Evolutionary conservation across 768 basidiomycete species (phyloP).

Genomic region (Lactarius evosmus): DNA sequence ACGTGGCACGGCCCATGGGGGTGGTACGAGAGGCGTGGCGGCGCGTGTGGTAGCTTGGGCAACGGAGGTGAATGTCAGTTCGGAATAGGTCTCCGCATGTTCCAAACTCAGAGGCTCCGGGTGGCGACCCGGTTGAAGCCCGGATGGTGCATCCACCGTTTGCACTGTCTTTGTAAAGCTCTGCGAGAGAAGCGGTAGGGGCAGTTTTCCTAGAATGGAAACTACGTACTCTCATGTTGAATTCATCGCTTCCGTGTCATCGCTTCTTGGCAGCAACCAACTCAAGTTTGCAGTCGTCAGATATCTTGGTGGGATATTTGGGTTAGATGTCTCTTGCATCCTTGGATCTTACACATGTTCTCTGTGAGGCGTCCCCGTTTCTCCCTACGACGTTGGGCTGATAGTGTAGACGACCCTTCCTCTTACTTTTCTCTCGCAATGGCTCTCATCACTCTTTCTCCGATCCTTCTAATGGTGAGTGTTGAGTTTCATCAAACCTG

Average conservation of each 20-base stretch:
- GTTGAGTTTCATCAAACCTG: background rate
- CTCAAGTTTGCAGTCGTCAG: background rate
- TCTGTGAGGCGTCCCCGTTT: slow-evolving; percentile 28
- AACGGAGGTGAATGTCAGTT: too few relatives aligned
- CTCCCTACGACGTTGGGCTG: background rate
- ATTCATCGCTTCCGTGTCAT: background rate
- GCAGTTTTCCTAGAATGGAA: too few relatives aligned
- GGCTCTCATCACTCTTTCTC: slow-evolving; percentile 36
- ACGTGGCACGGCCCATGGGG: too few relatives aligned
- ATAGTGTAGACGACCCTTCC: slow-evolving; percentile 32
- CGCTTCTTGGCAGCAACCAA: background rate
- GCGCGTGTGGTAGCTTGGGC: too few relatives aligned
- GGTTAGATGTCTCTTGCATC: slow-evolving; percentile 19
- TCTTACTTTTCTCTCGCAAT: slow-evolving; percentile 32
- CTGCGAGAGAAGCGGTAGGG: too few relatives aligned
- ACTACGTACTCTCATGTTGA: too few relatives aligned
- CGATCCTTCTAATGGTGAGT: slow-evolving; percentile 35
- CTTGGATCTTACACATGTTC: slow-evolving; percentile 33
- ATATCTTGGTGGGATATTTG: background rate
- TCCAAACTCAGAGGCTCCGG: too few relatives aligned
- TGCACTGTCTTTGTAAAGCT: too few relatives aligned
- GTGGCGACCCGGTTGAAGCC: too few relatives aligned
- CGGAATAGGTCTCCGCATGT: too few relatives aligned
- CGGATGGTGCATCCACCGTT: too few relatives aligned
- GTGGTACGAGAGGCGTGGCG: too few relatives aligned